Evolutionary conservation across 2,329 filamentous ascomycete species (phyloP), one percentile per base, ranked within the genome.

Genomic region (Thelonectria blattea): DNA sequence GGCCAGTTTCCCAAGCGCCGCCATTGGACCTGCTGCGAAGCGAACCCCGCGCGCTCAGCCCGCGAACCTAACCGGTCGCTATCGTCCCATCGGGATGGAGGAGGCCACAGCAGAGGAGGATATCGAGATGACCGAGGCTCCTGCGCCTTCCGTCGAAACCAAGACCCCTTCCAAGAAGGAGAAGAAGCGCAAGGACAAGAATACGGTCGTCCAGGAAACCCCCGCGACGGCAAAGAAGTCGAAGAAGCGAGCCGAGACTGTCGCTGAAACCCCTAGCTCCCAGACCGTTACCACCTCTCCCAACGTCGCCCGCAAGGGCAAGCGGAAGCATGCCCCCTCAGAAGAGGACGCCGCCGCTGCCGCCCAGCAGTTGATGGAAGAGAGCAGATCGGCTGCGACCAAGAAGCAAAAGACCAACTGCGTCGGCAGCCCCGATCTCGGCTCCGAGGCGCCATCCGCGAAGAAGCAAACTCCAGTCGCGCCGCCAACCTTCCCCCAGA

Each of bases 1-100:
- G 18, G 64, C 58, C 32, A 58, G 56, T 22, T 43, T 60, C 18
- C 52, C 58, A 2, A 56, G 62, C 15, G 65, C 74, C 56, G 75
- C 58, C n/a, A 58, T 56, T 11, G 81, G 79, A 20, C 78, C 80
- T 49, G 78, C 81, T 3, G 76, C 83, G 5, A 78, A 82, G 58
- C 85, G 80, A 60, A 73, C 81, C 1, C 79, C 86, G 50, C 84
- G 88, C 60, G 79, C 84, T 47, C 91, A 93, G 72, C 89, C 91
- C 1, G 81, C 84, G 68, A 88, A 87, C 7, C 77, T 93, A 55
- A 86, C 83, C 68, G 84, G 88, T 74, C 85, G 90, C 34, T 92
- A 85, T 74, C 83, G 83, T 55, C 90, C 90, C 1, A 84, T 89
- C 46, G 90, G 90, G 27, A 80, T 85, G 45, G 70, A 69, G 59